Base-by-base conservation (phyloP, 805 yeast genomes). In the Cephaloascus albidus region DNA sequence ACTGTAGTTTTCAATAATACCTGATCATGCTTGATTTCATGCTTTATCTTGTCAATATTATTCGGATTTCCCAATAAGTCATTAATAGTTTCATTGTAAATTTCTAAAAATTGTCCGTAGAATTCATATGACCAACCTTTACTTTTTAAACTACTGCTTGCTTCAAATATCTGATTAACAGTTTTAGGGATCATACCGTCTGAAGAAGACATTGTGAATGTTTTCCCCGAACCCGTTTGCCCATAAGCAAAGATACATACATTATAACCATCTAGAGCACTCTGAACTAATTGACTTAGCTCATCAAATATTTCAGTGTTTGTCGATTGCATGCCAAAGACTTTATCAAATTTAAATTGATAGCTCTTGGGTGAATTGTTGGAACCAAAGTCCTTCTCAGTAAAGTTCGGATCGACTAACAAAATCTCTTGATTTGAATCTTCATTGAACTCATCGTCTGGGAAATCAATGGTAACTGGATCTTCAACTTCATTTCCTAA, bases 171-270 rank as follows among this genome's bases (percentile, higher is more conserved):
- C 49, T 81, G 83, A 14, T 63, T 57, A 12, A 89, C 70, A 0
- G 96, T 83, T 15, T 75, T 65, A 1, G 95, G 87, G 27, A 88
- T 86, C 65, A 90, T 76, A 14, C 98, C 97, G 51, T 81, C 82
- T 1, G 58, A 51, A 0, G 73, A 61, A 2, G 88, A 73, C 97
- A 90, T 93, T 0, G 98, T 93, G 55, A 61, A 81, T 0, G 97
- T 90, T 55, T 90, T 90, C 3, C 98, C 98, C 0, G 97, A 82
- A 0, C 93, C 96, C 0, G 98, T 93, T 58, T 90, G 98, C 1
- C 98, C 98, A 56, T 93, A 90, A 0, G 97, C 95, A 63, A 90
- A 87, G 2, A 93, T 85, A 57, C 97, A 88, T 3, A 88, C 96
- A 49, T 87, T 87, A 52, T 70, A 79, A 0, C 98, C 98, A 58